Percentiles rank a stretch among this genome's conserved stretches.
phyloP scores from a whole-genome alignment of 495 filamentous ascomycete species.

The Talaromyces trachyspermus region DNA sequence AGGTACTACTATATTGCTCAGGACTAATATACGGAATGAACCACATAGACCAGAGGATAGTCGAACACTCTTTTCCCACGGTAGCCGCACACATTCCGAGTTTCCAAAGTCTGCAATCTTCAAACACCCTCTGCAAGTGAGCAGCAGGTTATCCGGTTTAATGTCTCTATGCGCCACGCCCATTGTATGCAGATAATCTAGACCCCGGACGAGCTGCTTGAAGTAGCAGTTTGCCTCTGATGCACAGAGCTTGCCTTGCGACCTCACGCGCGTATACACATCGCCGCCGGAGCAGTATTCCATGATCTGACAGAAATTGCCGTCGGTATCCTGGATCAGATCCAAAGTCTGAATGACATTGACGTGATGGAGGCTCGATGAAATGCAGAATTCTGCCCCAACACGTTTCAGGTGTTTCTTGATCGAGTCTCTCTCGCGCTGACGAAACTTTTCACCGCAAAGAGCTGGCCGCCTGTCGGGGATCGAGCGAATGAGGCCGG shows the following conservation, averaged over 20 bases:
- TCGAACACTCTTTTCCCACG: slow-evolving; percentile 5
- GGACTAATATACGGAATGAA: slow-evolving; percentile 11
- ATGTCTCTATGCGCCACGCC: slow-evolving; percentile 9
- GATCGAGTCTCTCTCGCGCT: slow-evolving; percentile 2
- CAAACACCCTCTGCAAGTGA: slow-evolving; percentile 5
- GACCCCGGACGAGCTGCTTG: slow-evolving; percentile 9
- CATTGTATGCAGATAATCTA: slow-evolving; percentile 8
- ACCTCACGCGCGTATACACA: slow-evolving; percentile 6
- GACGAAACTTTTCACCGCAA: slow-evolving; percentile 9
- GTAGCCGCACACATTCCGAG: slow-evolving; percentile 8
- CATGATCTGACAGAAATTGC: slow-evolving; percentile 9
- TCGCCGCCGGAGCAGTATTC: slow-evolving; percentile 10
- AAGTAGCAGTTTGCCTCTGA: slow-evolving; percentile 9
- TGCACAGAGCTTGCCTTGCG: slow-evolving; percentile 2
- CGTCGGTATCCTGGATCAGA: slow-evolving; percentile 4
- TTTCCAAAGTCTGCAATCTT: slow-evolving; percentile 10
- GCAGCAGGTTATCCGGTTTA: slow-evolving; percentile 10
- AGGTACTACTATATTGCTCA: slow-evolving; percentile 5
- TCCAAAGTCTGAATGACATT: slow-evolving; percentile 9
- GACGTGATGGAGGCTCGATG: slow-evolving; percentile 3
- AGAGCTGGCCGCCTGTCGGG: slow-evolving; percentile 10
- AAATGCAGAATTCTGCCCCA: slow-evolving; percentile 11
- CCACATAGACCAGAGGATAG: slow-evolving; percentile 7
- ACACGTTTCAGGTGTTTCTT: slow-evolving; percentile 9
- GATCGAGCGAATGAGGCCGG: slow-evolving; percentile 5